These are phyloP conservation scores for Penicillium taxi DNA, from an alignment of 495 filamentous ascomycete species.

Conservation along the genomic window DNA sequence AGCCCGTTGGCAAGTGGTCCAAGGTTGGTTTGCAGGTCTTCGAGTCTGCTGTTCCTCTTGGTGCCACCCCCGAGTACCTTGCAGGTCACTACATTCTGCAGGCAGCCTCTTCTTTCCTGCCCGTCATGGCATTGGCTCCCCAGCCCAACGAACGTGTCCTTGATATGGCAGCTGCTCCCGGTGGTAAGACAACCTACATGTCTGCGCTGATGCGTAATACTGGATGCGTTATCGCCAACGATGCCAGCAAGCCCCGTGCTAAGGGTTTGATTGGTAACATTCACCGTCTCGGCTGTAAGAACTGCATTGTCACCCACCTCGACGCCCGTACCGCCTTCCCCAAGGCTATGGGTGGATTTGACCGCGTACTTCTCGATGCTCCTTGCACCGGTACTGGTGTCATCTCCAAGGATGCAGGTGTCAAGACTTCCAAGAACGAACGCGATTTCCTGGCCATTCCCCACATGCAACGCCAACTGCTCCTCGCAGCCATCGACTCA, in stretches of 20 bases:
- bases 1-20: slow-evolving; percentile 97
- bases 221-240: slow-evolving; percentile 91
- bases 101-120: slow-evolving; percentile 92
- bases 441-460: slow-evolving; percentile 87
- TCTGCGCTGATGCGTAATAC: slow-evolving; percentile 98
- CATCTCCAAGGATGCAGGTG: slow-evolving; percentile 87
- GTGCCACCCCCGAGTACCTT: slow-evolving; percentile 94
- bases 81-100: slow-evolving; percentile 97
- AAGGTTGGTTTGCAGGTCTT: slow-evolving; percentile 96
- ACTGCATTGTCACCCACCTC: slow-evolving; percentile 90
- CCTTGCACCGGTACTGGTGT: slow-evolving; percentile 81
- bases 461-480: slow-evolving; percentile 86
- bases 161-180: slow-evolving; percentile 95
- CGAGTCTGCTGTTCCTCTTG: slow-evolving; percentile 87
- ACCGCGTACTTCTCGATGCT: slow-evolving; percentile 72
- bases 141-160: slow-evolving; percentile 87
- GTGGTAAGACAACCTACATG: slow-evolving; percentile 95
- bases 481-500: slow-evolving; percentile 89
- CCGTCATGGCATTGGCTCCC: slow-evolving; percentile 92
- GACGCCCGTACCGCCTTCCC: slow-evolving; percentile 84
- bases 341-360: slow-evolving; percentile 88
- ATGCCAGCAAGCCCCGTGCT: slow-evolving; percentile 83
- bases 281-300: slow-evolving; percentile 86
- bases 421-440: slow-evolving; percentile 96
- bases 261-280: slow-evolving; percentile 98